Base-by-base conservation (phyloP, 345 rosid genomes). In the Diplotaxis tenuifolia region DNA sequence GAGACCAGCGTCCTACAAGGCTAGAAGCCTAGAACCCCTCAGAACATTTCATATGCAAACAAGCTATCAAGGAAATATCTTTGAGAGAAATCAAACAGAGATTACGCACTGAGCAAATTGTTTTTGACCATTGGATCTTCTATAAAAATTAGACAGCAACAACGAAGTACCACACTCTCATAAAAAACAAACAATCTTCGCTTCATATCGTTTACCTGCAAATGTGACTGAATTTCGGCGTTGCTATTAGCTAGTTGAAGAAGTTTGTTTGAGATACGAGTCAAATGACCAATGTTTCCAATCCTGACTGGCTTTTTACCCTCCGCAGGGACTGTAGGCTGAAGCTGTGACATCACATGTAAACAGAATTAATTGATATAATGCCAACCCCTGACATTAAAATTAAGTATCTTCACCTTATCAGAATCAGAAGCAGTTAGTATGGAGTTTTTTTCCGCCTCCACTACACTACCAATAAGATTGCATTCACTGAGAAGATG, bases 201-300 rank as follows among this genome's bases (percentile, higher is more conserved):
- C 12, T 57, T 71, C 40, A 34, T 45, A 57, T 65, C 49, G 19
- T 45, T 32, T 70, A 93, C 97, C 98, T 93, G 98, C 84, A 93
- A 75, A 81, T 75, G 79, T 57, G 87, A 78, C 79, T 80, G 88
- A 75, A 93, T 82, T 67, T 89, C 88, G 22, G 60, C 62, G 72
- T 75, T 87, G 86, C 49, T 86, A 75, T 84, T 89, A 25, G 84
- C 88, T 76, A 93, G 77, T 81, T 93, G 89, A 76, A 84, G 71
- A 77, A 93, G 89, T 77, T 93, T 93, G 83, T 90, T 93, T 5
- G 94, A 86, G 70, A 93, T 82, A 38, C 89, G 92, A 42, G 96
- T 91, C 77, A 93, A 73, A 83, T 93, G 96, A 69, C 98, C 98
- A 78, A 91, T 84, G 80, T 82, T 93, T 61, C 96, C 98, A 65